phyloP scores from a whole-genome alignment of 2,329 filamentous ascomycete species.

The Microdochium bolleyi region DNA sequence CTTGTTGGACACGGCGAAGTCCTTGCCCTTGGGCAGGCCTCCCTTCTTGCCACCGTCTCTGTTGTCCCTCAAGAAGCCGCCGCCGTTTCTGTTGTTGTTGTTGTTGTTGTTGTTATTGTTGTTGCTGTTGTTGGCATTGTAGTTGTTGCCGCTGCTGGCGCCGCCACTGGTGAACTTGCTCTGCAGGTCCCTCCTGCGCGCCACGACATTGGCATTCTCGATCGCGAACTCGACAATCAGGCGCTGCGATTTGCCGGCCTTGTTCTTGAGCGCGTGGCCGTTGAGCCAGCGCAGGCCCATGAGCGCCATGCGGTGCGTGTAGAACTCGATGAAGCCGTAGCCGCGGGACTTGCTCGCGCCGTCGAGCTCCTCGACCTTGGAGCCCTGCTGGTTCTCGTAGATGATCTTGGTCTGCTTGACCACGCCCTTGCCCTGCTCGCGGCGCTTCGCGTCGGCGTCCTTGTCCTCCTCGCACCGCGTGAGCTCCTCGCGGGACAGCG shows the following conservation, averaged over 20 bases:
- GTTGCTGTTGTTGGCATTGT: no score
- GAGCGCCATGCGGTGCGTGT: constrained; percentile 83
- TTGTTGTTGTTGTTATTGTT: no score
- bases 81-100: neutral
- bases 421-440: constrained; percentile 73
- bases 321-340: constrained; percentile 97
- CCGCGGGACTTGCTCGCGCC: constrained; percentile 81
- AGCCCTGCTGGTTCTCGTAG: constrained; percentile 79
- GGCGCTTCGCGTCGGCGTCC: constrained; percentile 72
- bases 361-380: constrained; percentile 69
- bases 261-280: constrained; percentile 55
- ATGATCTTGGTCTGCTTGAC: constrained; percentile 93
- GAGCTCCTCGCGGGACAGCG: constrained; percentile 84
- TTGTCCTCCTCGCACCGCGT: constrained; percentile 72
- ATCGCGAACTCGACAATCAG: constrained; percentile 96
- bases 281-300: constrained; percentile 96
- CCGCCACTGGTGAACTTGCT: constrained; percentile 5
- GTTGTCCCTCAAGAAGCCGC: constrained; percentile 1
- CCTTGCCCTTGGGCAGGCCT: constrained; percentile 13
- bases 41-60: constrained; percentile 5
- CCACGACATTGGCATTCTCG: constrained; percentile 94
- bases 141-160: neutral
- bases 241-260: constrained; percentile 72
- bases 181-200: constrained; percentile 58
- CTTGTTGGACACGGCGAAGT: constrained; percentile 25